Conservation (phyloP, 2,329 filamentous ascomycete species). For the Trichoderma gracile region DNA sequence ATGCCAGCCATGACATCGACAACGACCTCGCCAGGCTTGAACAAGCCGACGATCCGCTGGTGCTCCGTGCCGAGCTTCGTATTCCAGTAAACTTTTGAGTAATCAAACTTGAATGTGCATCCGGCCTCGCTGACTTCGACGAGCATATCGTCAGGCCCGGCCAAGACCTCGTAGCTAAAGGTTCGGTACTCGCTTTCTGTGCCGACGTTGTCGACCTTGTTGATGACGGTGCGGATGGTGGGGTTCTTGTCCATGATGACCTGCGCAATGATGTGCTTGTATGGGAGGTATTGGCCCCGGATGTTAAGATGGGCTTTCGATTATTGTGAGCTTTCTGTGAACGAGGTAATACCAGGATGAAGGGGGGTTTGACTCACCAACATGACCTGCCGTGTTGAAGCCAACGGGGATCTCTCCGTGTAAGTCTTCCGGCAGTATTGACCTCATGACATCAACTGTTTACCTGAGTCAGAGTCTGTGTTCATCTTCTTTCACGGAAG, state of each 20-base stretch:
- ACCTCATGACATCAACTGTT: constrained; percentile 75
- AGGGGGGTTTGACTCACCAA: constrained; percentile 58
- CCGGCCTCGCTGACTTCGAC: constrained; percentile 80
- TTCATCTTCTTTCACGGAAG: background rate
- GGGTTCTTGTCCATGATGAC: constrained; percentile 90
- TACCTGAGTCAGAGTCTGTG: background rate
- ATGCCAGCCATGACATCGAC: constrained; percentile 98
- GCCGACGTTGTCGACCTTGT: constrained; percentile 90
- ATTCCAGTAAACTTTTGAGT: constrained; percentile 98
- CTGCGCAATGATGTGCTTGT: constrained; percentile 82
- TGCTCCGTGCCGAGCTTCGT: constrained; percentile 88
- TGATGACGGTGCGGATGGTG: constrained; percentile 83
- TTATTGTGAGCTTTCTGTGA: background rate
- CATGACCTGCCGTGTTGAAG: constrained; percentile 86
- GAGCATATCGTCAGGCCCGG: constrained; percentile 77
- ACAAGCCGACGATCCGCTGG: constrained; percentile 71
- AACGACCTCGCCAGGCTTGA: constrained; percentile 82
- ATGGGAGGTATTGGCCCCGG: constrained; percentile 76
- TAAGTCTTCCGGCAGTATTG: constrained; percentile 77
- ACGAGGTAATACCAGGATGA: background rate
- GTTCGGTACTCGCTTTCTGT: constrained; percentile 84
- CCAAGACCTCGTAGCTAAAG: constrained; percentile 87
- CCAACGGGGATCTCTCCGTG: constrained; percentile 80
- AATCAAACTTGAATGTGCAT: constrained; percentile 91
- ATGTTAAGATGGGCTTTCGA: constrained; percentile 81